phyloP scores from a whole-genome alignment of 1,284 basidiomycete species.

The Pseudomicrostroma phylloplanum region DNA sequence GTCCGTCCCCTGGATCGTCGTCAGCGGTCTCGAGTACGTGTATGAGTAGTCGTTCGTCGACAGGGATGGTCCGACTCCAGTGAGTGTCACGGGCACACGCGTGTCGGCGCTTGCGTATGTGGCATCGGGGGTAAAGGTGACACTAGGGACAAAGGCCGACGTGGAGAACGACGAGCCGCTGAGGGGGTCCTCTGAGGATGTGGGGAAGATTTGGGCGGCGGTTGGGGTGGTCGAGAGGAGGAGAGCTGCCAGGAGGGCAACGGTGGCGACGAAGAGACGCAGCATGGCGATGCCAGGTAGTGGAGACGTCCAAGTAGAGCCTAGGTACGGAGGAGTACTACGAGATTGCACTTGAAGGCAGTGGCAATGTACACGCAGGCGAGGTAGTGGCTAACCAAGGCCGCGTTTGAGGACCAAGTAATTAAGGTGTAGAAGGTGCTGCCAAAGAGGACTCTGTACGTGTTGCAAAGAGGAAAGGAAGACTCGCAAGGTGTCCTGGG shows the following conservation, averaged over 20 bases:
- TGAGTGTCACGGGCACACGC: conserved; percentile 24
- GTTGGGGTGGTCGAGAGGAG: neutral
- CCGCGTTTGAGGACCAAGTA: too few relatives aligned
- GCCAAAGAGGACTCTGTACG: too few relatives aligned
- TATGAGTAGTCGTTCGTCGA: conserved; percentile 22
- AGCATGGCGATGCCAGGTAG: neutral
- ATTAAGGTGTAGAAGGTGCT: too few relatives aligned
- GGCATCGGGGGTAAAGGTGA: conserved; percentile 32
- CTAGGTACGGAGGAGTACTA: too few relatives aligned
- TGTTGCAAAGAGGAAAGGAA: too few relatives aligned
- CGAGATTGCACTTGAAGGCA: too few relatives aligned
- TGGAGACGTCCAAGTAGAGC: too few relatives aligned
- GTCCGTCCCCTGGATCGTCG: conserved; percentile 19
- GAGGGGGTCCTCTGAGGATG: conserved; percentile 19
- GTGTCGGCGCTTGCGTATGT: conserved; percentile 23
- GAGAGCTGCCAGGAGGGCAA: neutral
- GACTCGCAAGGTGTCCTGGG: too few relatives aligned
- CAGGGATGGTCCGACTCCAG: conserved; percentile 30
- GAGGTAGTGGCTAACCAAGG: too few relatives aligned
- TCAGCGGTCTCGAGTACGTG: conserved; percentile 25
- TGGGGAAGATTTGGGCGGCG: conserved; percentile 13
- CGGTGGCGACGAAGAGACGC: neutral
- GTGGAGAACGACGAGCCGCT: conserved; percentile 27
- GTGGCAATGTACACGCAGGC: too few relatives aligned
- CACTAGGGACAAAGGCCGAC: conserved; percentile 16